phyloP scores from a whole-genome alignment of 2,329 filamentous ascomycete genomes.

The Talaromyces funiculosus region DNA sequence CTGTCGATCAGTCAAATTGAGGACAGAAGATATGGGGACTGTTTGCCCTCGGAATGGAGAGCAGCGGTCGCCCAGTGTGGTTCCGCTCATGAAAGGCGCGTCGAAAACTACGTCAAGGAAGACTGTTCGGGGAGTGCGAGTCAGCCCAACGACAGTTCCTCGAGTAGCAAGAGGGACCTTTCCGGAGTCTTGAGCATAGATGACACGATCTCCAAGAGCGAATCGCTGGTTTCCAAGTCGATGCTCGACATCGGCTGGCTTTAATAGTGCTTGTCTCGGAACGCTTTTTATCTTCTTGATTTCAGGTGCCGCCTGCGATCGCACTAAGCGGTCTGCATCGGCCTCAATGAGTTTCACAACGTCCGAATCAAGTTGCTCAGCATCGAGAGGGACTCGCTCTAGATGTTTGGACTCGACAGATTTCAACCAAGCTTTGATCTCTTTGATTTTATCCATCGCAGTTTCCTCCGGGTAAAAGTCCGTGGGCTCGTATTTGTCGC shows the following conservation, averaged over 20 bases:
- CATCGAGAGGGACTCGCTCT: slow-evolving; percentile 91
- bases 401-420: slow-evolving; percentile 84
- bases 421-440: slow-evolving; percentile 91
- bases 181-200: slow-evolving; percentile 87
- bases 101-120: slow-evolving; percentile 93
- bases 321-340: slow-evolving; percentile 61
- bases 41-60: slow-evolving; percentile 92
- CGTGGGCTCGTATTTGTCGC: slow-evolving; percentile 74
- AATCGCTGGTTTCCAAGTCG: slow-evolving; percentile 81
- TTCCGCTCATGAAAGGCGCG: slow-evolving; percentile 93
- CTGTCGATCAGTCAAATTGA: slow-evolving; percentile 81
- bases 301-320: slow-evolving; percentile 49
- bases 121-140: slow-evolving; percentile 73
- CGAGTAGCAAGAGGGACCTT: slow-evolving; percentile 89
- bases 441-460: slow-evolving; percentile 77
- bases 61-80: slow-evolving; percentile 81
- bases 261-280: slow-evolving; percentile 79
- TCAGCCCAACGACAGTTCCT: slow-evolving; percentile 93
- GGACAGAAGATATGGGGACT: slow-evolving; percentile 76
- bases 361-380: slow-evolving; percentile 90
- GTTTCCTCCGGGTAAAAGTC: slow-evolving; percentile 75
- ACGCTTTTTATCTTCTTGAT: slow-evolving; percentile 71
- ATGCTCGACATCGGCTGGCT: slow-evolving; percentile 93
- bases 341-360: slow-evolving; percentile 75
- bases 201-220: slow-evolving; percentile 78